Base-by-base conservation (phyloP, 2,329 filamentous ascomycete genomes). In the Trichoderma aggressivum region DNA sequence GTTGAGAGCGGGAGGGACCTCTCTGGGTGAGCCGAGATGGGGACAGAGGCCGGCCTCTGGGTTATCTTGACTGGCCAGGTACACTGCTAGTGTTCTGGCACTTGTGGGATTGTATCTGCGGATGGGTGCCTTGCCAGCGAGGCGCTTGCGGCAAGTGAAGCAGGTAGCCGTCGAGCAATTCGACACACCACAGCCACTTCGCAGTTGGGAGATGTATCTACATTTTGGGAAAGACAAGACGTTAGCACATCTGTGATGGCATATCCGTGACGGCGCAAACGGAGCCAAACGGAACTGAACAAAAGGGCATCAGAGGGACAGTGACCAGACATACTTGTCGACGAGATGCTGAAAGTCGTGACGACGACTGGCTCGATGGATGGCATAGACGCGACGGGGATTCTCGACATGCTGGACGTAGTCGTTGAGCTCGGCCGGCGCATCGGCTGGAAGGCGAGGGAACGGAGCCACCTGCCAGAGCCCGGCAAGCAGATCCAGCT, bases 91-190 rank as follows among this genome's bases (percentile, higher is more conserved):
- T 1, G 92, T 93, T 76, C 93, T 88, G 10, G 94, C 94, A 76
- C 93, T 97, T 59, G 94, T 89, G 26, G 91, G 87, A 71, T 91
- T 97, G 76, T 94, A 96, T 76, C 91, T 88, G 72, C 93, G 90
- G 75, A 94, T 87, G 3, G 93, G 93, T 0, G 87, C 87, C 74
- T 89, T 88, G 39, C 87, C 88, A 30, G 89, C 87, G 53, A 90
- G 82, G 74, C 92, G 88, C 80, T 88, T 91, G 70, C 92, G 89
- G 79, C 89, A 94, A 73, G 90, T 94, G 77, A 95, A 91, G 82
- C 94, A 97, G 16, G 93, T 95, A 16, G 93, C 82, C 1, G 90
- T 95, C 43, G 84, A 85, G 81, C 94, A 97, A 65, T 86, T 84
- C 67, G 86, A 83, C 74, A 87, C 88, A 73, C 88, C 89, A 79